Conservation (phyloP, 768 basidiomycete species). For the Phallus indusiatus region DNA sequence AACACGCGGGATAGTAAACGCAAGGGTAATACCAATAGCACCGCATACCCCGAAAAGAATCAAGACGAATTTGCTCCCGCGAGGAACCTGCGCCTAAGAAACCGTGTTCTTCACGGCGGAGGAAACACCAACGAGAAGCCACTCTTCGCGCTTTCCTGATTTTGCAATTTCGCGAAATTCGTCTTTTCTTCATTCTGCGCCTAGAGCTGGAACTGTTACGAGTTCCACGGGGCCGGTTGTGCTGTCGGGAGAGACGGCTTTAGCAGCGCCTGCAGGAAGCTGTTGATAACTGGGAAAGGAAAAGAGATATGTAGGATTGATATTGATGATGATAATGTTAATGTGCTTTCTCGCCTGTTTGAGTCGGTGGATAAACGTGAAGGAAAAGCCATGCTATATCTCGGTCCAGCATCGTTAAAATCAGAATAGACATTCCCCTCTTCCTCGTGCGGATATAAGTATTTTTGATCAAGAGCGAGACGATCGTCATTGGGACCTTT, state of each 20-base stretch:
- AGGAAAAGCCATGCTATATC: constrained; percentile 57
- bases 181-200: constrained; percentile 77
- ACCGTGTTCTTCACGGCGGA: constrained; percentile 72
- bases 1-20: constrained; percentile 75
- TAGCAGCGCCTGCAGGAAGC: constrained; percentile 17
- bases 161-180: constrained; percentile 76
- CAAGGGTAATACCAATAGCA: constrained; percentile 55
- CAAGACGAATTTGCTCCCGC: constrained; percentile 60
- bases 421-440: constrained; percentile 80
- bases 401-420: constrained; percentile 79
- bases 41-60: constrained; percentile 51
- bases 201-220: constrained; percentile 86
- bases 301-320: not conserved
- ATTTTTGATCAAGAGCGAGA: constrained; percentile 14
- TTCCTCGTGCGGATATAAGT: constrained; percentile 28
- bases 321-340: not conserved
- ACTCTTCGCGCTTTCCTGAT: constrained; percentile 37
- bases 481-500: constrained; percentile 71
- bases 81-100: constrained; percentile 75
- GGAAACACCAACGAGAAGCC: constrained; percentile 45
- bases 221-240: constrained; percentile 57
- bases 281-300: not conserved
- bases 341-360: not conserved
- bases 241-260: constrained; percentile 21
- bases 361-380: not conserved